These are phyloP conservation scores for Phytopythium aichiense DNA, from an alignment of 352 stramenopile species.

Conservation along the genomic window DNA sequence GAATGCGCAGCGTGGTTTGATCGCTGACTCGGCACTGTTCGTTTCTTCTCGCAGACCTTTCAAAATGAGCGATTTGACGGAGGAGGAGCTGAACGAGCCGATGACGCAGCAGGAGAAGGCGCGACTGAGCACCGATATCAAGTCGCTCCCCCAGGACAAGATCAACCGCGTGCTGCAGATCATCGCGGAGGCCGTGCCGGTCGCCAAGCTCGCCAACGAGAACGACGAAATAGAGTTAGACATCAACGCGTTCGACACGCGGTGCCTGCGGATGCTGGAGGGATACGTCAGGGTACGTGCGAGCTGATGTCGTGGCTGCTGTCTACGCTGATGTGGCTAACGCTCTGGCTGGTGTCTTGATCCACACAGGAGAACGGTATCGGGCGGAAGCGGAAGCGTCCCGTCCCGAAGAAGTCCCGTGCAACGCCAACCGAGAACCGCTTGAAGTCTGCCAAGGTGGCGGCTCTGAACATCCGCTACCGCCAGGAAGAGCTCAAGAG, in stretches of 20 bases:
- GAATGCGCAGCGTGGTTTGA: conserved; percentile 3
- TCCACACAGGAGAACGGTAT: conserved; percentile 79
- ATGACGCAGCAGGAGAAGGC: conserved; percentile 86
- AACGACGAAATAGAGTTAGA: conserved; percentile 88
- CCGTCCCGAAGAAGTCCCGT: conserved; percentile 43
- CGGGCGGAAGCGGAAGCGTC: conserved; percentile 80
- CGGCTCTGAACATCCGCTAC: conserved; percentile 68
- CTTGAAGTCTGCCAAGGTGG: conserved; percentile 79
- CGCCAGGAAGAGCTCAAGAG: conserved; percentile 76
- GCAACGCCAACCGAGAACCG: conserved; percentile 57
- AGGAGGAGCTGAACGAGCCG: conserved; percentile 83
- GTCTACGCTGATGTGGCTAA: neutral
- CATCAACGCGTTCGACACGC: conserved; percentile 85
- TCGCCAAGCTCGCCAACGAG: conserved; percentile 79
- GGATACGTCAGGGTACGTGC: conserved; percentile 80
- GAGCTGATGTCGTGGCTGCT: neutral
- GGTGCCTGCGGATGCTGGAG: conserved; percentile 86
- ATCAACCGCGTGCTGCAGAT: conserved; percentile 88
- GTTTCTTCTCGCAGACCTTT: conserved; percentile 49
- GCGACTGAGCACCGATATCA: conserved; percentile 76
- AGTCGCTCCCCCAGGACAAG: conserved; percentile 79
- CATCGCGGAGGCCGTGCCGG: conserved; percentile 83
- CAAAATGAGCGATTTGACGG: conserved; percentile 86
- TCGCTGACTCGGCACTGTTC: neutral
- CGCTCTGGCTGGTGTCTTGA: neutral